phyloP scores from a whole-genome alignment of 2,329 filamentous ascomycete species.

The Phoma sp. region DNA sequence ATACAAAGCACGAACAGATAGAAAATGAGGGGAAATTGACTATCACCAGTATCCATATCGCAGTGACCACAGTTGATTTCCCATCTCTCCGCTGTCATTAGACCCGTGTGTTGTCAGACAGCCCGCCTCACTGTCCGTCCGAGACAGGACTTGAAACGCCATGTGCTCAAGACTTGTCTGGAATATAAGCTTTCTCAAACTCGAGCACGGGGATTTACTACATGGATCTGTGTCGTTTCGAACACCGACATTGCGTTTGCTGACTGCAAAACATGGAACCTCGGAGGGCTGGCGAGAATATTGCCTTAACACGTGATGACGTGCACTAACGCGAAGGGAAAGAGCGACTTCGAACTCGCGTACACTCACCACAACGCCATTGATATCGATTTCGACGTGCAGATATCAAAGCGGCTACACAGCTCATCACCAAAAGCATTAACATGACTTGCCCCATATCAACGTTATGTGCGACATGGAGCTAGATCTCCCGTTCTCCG shows the following conservation, averaged over 20 bases:
- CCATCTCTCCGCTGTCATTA: neutral
- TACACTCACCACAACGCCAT: neutral
- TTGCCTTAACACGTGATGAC: constrained; percentile 1
- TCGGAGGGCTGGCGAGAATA: neutral
- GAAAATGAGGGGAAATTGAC: neutral
- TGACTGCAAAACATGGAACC: neutral
- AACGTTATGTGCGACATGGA: constrained; percentile 19
- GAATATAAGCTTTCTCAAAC: neutral
- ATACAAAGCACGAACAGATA: constrained; percentile 1
- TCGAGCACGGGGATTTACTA: neutral
- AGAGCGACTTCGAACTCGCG: neutral
- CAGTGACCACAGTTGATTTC: no score
- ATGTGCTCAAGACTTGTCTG: constrained; percentile 2
- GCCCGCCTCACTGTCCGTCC: constrained; percentile 2
- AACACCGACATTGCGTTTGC: neutral
- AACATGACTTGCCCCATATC: neutral
- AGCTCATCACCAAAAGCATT: neutral
- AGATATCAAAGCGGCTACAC: neutral
- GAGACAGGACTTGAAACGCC: constrained; percentile 13
- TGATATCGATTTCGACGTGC: neutral
- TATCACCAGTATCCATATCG: neutral
- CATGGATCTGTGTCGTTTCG: neutral
- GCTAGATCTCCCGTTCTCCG: constrained; percentile 18
- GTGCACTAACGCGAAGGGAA: constrained; percentile 3
- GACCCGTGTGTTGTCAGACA: neutral